Conservation (phyloP, 2,329 filamentous ascomycete genomes). For the Fusarium dimerum region DNA sequence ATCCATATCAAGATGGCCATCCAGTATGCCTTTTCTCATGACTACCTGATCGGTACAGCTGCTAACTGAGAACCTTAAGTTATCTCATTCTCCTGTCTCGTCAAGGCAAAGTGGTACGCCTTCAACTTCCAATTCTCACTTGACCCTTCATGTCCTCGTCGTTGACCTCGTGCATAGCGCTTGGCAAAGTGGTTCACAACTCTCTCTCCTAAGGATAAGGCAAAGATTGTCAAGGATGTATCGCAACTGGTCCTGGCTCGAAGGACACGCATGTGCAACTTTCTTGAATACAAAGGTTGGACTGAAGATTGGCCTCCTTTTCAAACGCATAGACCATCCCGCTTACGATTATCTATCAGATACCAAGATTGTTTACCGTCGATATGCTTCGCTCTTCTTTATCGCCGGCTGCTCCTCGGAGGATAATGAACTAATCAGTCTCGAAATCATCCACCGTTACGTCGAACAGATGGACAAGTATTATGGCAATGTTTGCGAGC, state of each 20-base stretch:
- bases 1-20: constrained; percentile 42
- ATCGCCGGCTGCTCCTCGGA: constrained; percentile 96
- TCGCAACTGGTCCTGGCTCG: constrained; percentile 94
- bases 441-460: constrained; percentile 98
- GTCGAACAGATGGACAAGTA: constrained; percentile 99
- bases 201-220: constrained; percentile 95
- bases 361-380: constrained; percentile 97
- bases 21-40: constrained; percentile 37
- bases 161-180: constrained; percentile 60
- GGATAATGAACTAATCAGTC: constrained; percentile 96
- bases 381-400: constrained; percentile 98
- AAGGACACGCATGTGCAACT: constrained; percentile 99
- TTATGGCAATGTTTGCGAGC: constrained; percentile 98
- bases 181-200: constrained; percentile 99
- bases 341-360: constrained; percentile 55
- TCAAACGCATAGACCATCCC: constrained; percentile 2
- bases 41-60: constrained; percentile 4
- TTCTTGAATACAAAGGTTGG: constrained; percentile 96
- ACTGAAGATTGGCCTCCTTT: not conserved
- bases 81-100: constrained; percentile 97
- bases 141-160: constrained; percentile 7
- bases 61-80: constrained; percentile 50
- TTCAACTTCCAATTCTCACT: constrained; percentile 21
- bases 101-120: constrained; percentile 96
- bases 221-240: constrained; percentile 99